Conservation (phyloP, 192 early-diverging fungal genomes). For the Geosiphon pyriformis region DNA sequence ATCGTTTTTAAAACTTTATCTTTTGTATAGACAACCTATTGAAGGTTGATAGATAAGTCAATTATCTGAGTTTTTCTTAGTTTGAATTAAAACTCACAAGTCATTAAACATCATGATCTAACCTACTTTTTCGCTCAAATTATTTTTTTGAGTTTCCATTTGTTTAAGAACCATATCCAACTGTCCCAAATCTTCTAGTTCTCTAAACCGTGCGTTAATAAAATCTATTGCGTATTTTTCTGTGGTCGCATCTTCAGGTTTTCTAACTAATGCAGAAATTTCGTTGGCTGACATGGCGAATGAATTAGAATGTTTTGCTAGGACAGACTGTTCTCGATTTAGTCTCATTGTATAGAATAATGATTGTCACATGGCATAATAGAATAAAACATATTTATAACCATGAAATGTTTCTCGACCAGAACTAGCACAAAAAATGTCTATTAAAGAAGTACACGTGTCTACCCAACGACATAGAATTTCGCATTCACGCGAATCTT, state of each 20-base stretch:
- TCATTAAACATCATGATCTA: too few relatives aligned
- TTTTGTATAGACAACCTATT: constrained; percentile 1
- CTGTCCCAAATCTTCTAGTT: constrained; percentile 33
- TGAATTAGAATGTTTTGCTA: too few relatives aligned
- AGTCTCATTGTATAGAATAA: too few relatives aligned
- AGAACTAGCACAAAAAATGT: too few relatives aligned
- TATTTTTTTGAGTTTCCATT: constrained; percentile 14
- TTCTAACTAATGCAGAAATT: background rate
- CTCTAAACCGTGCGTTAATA: constrained; percentile 31
- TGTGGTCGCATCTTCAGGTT: constrained; percentile 1
- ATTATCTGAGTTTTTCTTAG: background rate
- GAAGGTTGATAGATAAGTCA: background rate
- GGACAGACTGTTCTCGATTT: too few relatives aligned
- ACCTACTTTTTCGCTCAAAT: constrained; percentile 28
- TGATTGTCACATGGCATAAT: too few relatives aligned
- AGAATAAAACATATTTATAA: too few relatives aligned
- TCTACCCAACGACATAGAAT: too few relatives aligned
- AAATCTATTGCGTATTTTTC: constrained; percentile 36
- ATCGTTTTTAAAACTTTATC: background rate
- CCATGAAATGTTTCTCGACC: too few relatives aligned
- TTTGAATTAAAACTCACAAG: background rate
- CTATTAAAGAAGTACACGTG: too few relatives aligned
- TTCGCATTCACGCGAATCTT: constrained; percentile 15
- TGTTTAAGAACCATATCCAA: constrained; percentile 26
- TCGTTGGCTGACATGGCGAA: constrained; percentile 1